phyloP scores from a whole-genome alignment of 768 basidiomycete genomes.

The Boletus coccyginus region DNA sequence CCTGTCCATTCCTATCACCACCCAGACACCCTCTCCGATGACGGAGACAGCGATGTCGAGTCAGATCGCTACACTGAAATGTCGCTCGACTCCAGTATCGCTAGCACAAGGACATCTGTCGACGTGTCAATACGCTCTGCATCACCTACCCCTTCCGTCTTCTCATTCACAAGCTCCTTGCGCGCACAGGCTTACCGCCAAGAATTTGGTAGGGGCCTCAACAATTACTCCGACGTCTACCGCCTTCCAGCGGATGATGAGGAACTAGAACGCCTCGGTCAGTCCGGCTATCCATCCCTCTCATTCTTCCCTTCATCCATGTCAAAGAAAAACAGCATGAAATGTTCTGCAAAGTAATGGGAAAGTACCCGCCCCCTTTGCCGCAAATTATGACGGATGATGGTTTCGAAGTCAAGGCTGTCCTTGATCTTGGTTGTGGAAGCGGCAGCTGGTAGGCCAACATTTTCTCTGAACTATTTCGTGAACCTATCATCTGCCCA shows the following conservation, averaged over 20 bases:
- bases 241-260: slow-evolving; percentile 77
- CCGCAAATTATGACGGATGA: slow-evolving; percentile 58
- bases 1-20: slow-evolving; percentile 4
- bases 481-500: slow-evolving; percentile 8
- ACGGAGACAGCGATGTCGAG: slow-evolving; percentile 43
- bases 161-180: slow-evolving; percentile 64
- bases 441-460: slow-evolving; percentile 66
- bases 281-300: slow-evolving; percentile 18
- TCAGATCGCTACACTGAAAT: slow-evolving; percentile 44
- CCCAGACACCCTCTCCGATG: slow-evolving; percentile 31
- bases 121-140: slow-evolving; percentile 59
- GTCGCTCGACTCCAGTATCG: slow-evolving; percentile 39
- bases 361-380: slow-evolving; percentile 63
- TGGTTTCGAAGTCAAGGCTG: slow-evolving; percentile 55
- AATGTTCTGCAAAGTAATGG: slow-evolving; percentile 63
- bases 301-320: slow-evolving; percentile 9
- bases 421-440: slow-evolving; percentile 77
- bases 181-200: slow-evolving; percentile 56
- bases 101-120: slow-evolving; percentile 55
- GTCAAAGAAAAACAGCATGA: slow-evolving; percentile 61
- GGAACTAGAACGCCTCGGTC: slow-evolving; percentile 68
- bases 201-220: slow-evolving; percentile 68
- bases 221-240: slow-evolving; percentile 80
- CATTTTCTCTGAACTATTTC: not conserved
- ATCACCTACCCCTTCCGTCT: slow-evolving; percentile 68